Conservation (phyloP, 2,329 filamentous ascomycete genomes). For the Clarireedia sp. region DNA sequence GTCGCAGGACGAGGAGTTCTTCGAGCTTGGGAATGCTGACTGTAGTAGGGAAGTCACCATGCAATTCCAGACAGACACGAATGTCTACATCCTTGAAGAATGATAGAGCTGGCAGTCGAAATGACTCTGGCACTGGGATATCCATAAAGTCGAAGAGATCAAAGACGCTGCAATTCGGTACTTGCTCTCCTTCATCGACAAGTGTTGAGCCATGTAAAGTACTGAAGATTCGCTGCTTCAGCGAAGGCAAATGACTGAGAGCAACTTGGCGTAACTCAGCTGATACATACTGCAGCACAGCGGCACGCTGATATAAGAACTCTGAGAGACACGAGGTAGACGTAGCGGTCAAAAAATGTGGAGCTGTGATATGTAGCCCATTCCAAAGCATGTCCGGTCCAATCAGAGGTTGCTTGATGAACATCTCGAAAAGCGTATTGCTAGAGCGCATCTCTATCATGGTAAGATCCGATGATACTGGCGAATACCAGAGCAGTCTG, state of each 20-base stretch:
- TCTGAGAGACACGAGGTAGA: conserved; percentile 36
- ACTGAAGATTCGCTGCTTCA: conserved; percentile 60
- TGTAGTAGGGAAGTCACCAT: conserved; percentile 47
- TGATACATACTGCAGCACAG: conserved; percentile 76
- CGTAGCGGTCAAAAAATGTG: conserved; percentile 57
- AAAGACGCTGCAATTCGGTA: conserved; percentile 69
- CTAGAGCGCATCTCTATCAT: conserved; percentile 72
- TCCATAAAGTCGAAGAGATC: conserved; percentile 90
- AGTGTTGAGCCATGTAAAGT: conserved; percentile 72
- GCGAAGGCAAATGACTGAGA: conserved; percentile 59
- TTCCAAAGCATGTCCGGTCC: conserved; percentile 68
- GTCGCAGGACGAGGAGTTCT: conserved; percentile 65
- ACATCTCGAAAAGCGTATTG: conserved; percentile 71
- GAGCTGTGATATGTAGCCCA: conserved; percentile 48
- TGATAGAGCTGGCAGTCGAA: conserved; percentile 47
- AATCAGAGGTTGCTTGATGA: conserved; percentile 65
- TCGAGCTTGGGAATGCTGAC: conserved; percentile 65
- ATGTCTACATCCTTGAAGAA: conserved; percentile 63
- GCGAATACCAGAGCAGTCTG: conserved; percentile 74
- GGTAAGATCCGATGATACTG: conserved; percentile 66
- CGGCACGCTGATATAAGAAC: conserved; percentile 69
- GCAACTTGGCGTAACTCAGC: conserved; percentile 75
- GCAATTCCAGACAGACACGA: conserved; percentile 52
- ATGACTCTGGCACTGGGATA: conserved; percentile 41
- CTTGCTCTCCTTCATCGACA: conserved; percentile 55